Evolutionary conservation across 768 basidiomycete genomes (phyloP), one percentile per base, ranked within the genome.

Genomic region (Dentipellis sp.): DNA sequence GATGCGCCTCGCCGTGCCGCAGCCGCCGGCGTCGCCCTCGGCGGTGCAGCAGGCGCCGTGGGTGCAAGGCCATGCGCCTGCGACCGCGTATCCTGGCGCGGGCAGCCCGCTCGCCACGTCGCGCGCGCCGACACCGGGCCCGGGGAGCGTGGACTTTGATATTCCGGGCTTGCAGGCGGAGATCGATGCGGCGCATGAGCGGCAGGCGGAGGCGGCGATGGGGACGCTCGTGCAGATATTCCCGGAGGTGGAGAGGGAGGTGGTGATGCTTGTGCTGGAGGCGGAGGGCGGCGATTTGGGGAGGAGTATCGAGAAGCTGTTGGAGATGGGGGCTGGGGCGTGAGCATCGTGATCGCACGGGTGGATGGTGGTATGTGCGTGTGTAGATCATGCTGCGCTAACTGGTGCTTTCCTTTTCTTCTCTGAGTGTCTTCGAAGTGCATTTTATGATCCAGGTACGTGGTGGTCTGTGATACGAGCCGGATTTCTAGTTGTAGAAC

Each of bases 171-270:
- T 91, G 53, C 86, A 89, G 62, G 80, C 78, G 19, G 80, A 89
- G 72, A 91, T 86, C 60, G 93, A 94, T 66, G 74, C 74, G 10
- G 88, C 88, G 19, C 84, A 89, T 62, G 82, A 84, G 57, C 78
- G 83, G 46, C 89, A 87, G 19, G 80, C 80, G 14, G 80, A 76
- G 14, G 89, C 88, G 2, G 78, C 90, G 52, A 72, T 77, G 55
- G 83, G 84, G 62, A 95, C 93, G 34, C 71, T 97, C 59, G 70
- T 78, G 55, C 91, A 94, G 71, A 95, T 95, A 59, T 97, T 97
- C 78, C 94, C 94, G 1, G 68, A 68, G 10, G 75, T 88, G 60
- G 94, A 97, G 65, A 68, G 68, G 48, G 94, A 94, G 68, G 82
- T 97, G 35, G 78, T 92, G 42, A 89, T 93, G 57, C 86, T 82